phyloP scores from a whole-genome alignment of 495 filamentous ascomycete genomes.

The Neurospora sp. region DNA sequence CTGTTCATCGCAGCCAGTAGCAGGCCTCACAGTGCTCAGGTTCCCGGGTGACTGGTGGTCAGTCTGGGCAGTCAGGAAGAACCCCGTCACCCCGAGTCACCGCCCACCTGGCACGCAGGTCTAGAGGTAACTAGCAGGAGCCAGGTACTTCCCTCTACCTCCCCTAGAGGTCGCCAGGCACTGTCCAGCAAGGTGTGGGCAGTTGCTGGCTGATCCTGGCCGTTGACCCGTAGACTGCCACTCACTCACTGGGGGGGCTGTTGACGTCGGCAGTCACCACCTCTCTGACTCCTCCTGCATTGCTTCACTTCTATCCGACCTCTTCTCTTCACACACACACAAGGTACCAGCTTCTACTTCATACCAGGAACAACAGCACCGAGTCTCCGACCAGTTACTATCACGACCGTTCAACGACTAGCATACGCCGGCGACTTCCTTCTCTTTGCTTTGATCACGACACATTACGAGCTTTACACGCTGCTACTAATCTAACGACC shows the following conservation, averaged over 20 bases:
- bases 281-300: background rate
- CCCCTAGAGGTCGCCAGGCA: background rate
- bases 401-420: background rate
- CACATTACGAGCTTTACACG: background rate
- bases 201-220: background rate
- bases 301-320: background rate
- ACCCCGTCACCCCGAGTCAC: background rate
- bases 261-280: background rate
- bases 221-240: background rate
- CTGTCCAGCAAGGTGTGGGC: background rate
- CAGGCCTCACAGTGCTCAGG: background rate
- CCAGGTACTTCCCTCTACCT: background rate
- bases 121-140: background rate
- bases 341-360: background rate
- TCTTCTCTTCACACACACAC: background rate
- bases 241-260: background rate
- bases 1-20: background rate
- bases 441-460: background rate
- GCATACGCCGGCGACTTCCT: background rate
- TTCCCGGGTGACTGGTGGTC: background rate
- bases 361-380: background rate
- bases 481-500: background rate
- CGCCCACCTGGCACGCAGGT: background rate
- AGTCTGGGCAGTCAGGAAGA: background rate
- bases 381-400: background rate